These are phyloP conservation scores for Miscanthus sacchariflorus DNA, from an alignment of 202 grass and related monocot species.

Conservation along the genomic window DNA sequence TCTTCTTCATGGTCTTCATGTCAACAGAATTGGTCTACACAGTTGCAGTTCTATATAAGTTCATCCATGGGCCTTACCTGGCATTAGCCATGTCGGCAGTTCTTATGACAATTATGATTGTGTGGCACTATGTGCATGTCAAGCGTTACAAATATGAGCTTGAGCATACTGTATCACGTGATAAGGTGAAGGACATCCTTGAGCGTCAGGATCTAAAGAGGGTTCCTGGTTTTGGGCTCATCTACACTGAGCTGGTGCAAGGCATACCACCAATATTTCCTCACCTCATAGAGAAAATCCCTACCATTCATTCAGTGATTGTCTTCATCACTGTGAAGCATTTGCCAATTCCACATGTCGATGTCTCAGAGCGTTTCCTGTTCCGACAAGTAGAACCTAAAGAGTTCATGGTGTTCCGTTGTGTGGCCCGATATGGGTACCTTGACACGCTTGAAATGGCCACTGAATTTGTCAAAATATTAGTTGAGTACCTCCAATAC, in stretches of 20 bases:
- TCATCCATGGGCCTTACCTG: constrained; percentile 49
- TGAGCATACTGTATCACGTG: constrained; percentile 46
- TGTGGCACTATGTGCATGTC: constrained; percentile 70
- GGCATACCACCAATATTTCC: constrained; percentile 70
- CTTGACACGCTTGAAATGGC: constrained; percentile 57
- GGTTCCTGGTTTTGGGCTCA: constrained; percentile 53
- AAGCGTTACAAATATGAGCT: constrained; percentile 64
- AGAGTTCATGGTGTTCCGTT: constrained; percentile 60
- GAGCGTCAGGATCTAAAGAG: constrained; percentile 37
- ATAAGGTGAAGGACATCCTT: constrained; percentile 39
- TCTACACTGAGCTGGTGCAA: constrained; percentile 74
- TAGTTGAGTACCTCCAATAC: constrained; percentile 64
- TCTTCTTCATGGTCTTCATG: constrained; percentile 53
- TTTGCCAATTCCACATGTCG: constrained; percentile 53
- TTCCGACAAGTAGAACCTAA: constrained; percentile 63
- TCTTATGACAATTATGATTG: constrained; percentile 56
- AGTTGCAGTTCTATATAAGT: constrained; percentile 56
- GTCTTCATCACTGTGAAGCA: constrained; percentile 66
- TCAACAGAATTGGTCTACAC: constrained; percentile 54
- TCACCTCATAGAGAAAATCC: constrained; percentile 66
- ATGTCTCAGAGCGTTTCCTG: constrained; percentile 57
- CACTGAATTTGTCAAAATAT: constrained; percentile 43
- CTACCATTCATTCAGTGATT: constrained; percentile 58
- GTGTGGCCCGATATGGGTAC: constrained; percentile 68
- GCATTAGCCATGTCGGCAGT: constrained; percentile 45